Percentiles rank a stretch among this genome's conserved stretches.
These are phyloP conservation scores for Blastomyces percursus DNA, from an alignment of 2,329 filamentous ascomycete species.

Conservation along the genomic window DNA sequence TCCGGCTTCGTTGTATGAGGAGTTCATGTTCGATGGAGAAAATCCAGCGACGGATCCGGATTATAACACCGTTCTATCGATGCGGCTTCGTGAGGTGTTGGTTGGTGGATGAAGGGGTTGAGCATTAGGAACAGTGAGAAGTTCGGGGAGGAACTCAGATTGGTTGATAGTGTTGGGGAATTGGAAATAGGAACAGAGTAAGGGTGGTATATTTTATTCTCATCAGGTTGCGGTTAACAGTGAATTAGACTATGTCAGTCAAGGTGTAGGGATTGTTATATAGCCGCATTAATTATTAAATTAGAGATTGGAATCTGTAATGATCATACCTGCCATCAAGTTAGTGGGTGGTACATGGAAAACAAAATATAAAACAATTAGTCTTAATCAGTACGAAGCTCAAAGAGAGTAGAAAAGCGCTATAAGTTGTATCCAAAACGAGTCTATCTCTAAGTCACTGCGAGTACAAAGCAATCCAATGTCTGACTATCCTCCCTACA, in stretches of 20 bases:
- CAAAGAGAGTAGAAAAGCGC: neutral
- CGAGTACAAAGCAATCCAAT: neutral
- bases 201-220: neutral
- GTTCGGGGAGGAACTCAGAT: neutral
- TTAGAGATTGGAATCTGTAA: neutral
- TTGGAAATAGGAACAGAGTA: neutral
- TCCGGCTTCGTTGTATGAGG: neutral
- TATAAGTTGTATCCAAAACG: neutral
- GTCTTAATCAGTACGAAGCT: neutral
- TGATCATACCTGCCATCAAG: neutral
- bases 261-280: neutral
- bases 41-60: neutral
- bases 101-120: neutral
- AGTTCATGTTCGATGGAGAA: neutral
- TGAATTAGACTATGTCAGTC: neutral
- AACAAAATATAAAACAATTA: neutral
- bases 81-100: conserved; percentile 1
- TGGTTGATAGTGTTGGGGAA: neutral
- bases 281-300: neutral
- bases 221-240: neutral
- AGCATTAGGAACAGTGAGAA: neutral
- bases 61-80: neutral
- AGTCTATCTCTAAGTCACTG: neutral
- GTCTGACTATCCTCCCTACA: neutral
- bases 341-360: neutral